Conservation (phyloP, 352 stramenopile genomes). For the Aphanomyces stellatus region DNA sequence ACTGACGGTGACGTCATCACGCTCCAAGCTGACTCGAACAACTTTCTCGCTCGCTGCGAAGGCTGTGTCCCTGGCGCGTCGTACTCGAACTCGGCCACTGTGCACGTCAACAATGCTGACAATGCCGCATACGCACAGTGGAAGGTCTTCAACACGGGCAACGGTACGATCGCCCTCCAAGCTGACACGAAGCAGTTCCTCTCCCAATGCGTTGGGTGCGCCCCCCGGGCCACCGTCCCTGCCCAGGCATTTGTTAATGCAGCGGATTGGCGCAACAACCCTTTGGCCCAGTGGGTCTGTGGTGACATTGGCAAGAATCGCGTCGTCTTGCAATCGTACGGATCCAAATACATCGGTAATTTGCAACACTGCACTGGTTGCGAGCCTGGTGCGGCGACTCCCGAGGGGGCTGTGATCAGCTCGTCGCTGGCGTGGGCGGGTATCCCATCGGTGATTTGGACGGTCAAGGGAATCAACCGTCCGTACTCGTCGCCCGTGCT, state of each 20-base stretch:
- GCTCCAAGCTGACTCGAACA: neutral
- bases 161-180: constrained; percentile 3
- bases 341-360: neutral
- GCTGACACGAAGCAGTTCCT: neutral
- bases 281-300: neutral
- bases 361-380: neutral
- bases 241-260: neutral
- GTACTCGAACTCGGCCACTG: neutral
- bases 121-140: neutral
- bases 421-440: too few relatives aligned
- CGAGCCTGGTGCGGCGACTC: too few relatives aligned
- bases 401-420: too few relatives aligned
- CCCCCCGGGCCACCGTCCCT: too few relatives aligned
- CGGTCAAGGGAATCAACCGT: too few relatives aligned
- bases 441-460: too few relatives aligned
- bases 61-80: neutral
- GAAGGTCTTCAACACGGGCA: neutral
- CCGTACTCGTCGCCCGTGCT: too few relatives aligned
- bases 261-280: neutral
- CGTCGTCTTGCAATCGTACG: neutral
- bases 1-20: neutral
- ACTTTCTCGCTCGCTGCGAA: neutral
- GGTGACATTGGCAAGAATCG: neutral
- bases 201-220: neutral
- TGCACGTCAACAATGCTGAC: neutral